phyloP scores from a whole-genome alignment of 2,329 filamentous ascomycete species.

The Xylaria multiplex region DNA sequence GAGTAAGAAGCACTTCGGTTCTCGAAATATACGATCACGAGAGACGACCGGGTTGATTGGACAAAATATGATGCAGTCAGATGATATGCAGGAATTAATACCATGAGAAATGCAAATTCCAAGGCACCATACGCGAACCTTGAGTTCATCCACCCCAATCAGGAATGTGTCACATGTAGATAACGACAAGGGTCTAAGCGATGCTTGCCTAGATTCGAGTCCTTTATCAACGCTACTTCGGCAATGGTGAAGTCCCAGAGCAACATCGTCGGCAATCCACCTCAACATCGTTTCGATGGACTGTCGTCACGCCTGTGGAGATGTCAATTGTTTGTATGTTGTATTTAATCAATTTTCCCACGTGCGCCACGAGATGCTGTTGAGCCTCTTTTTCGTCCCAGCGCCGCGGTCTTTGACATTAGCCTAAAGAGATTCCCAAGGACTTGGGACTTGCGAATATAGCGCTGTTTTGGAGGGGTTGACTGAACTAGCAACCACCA shows the following conservation, averaged over 20 bases:
- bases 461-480: not conserved
- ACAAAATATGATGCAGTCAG: not conserved
- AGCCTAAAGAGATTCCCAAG: conserved; percentile 30
- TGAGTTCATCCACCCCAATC: conserved; percentile 9
- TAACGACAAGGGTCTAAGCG: conserved; percentile 23
- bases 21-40: not conserved
- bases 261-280: conserved; percentile 21
- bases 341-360: conserved; percentile 27
- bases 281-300: not conserved
- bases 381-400: conserved; percentile 31
- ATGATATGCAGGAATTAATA: conserved; percentile 13
- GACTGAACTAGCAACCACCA: not conserved
- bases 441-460: conserved; percentile 5
- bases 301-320: conserved; percentile 11
- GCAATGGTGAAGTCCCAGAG: conserved; percentile 14
- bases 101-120: not conserved
- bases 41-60: not conserved
- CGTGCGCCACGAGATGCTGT: conserved; percentile 23
- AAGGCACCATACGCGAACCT: not conserved
- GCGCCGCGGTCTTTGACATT: conserved; percentile 24
- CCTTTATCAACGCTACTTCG: conserved; percentile 11
- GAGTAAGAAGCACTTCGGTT: conserved; percentile 5
- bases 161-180: conserved; percentile 22
- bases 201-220: not conserved
- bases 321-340: conserved; percentile 27